Conservation (phyloP, 108 stramenopile genomes). For the Aurantiochytrium sp. region DNA sequence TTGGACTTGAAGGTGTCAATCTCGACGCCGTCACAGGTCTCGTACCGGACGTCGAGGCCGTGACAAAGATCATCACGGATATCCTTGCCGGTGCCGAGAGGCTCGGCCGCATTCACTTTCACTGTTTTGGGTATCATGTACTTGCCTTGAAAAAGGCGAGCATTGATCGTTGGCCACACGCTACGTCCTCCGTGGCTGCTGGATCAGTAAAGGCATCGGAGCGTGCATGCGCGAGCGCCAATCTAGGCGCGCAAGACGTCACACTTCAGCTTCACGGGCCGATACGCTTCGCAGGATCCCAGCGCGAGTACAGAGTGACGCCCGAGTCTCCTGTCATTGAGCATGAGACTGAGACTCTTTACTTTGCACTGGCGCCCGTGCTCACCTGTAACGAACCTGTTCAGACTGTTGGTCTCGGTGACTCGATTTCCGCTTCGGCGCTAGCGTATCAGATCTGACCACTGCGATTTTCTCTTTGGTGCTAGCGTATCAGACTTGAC, state of each 20-base stretch:
- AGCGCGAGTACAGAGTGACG: background rate
- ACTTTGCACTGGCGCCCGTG: background rate
- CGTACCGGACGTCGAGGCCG: background rate
- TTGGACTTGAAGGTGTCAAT: background rate
- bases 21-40: background rate
- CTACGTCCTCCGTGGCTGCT: background rate
- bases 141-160: background rate
- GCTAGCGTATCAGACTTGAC: no score
- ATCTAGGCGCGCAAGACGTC: background rate
- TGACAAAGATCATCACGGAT: background rate
- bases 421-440: slow-evolving; percentile 17
- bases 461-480: no score
- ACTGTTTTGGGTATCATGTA: background rate
- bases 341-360: background rate
- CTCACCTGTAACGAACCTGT: background rate
- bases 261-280: background rate
- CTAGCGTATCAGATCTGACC: background rate
- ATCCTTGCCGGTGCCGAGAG: background rate
- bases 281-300: background rate
- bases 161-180: background rate
- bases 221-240: background rate
- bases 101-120: slow-evolving; percentile 1
- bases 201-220: background rate
- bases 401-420: background rate
- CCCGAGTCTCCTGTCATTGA: background rate